These are phyloP conservation scores for Pestalotiopsis sp. DNA, from an alignment of 2,329 filamentous ascomycete species.

Conservation along the genomic window DNA sequence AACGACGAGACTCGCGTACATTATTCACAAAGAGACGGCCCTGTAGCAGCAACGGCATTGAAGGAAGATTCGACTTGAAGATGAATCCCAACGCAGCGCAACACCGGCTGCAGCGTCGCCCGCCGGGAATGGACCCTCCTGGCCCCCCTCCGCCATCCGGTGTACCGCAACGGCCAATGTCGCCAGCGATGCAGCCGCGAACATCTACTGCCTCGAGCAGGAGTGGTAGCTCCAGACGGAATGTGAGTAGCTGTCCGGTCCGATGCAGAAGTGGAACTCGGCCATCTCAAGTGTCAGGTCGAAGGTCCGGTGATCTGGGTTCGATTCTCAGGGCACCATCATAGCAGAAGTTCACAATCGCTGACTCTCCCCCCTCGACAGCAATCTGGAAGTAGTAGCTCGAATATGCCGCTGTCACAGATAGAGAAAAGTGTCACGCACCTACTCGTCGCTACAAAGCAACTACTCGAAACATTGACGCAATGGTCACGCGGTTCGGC, in stretches of 20 bases:
- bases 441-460: conserved; percentile 95
- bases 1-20: conserved; percentile 26
- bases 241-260: conserved; percentile 53
- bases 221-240: conserved; percentile 58
- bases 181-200: conserved; percentile 64
- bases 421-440: conserved; percentile 99
- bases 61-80: conserved; percentile 16
- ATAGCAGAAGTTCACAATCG: not conserved
- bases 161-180: conserved; percentile 60
- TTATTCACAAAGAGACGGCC: not conserved
- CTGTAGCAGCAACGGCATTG: not conserved
- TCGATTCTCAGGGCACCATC: not conserved
- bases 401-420: conserved; percentile 80
- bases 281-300: not conserved
- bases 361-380: conserved; percentile 1
- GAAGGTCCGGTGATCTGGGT: not conserved
- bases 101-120: conserved; percentile 62
- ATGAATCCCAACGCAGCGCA: conserved; percentile 57
- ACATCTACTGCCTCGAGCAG: conserved; percentile 68
- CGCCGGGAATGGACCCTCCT: conserved; percentile 61
- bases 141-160: conserved; percentile 53
- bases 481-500: conserved; percentile 95
- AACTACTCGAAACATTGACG: conserved; percentile 94
- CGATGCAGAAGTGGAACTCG: not conserved
- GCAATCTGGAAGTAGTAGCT: conserved; percentile 63